Evolutionary conservation across 2,329 filamentous ascomycete species (phyloP).

Genomic region (Ophiostoma montium): DNA sequence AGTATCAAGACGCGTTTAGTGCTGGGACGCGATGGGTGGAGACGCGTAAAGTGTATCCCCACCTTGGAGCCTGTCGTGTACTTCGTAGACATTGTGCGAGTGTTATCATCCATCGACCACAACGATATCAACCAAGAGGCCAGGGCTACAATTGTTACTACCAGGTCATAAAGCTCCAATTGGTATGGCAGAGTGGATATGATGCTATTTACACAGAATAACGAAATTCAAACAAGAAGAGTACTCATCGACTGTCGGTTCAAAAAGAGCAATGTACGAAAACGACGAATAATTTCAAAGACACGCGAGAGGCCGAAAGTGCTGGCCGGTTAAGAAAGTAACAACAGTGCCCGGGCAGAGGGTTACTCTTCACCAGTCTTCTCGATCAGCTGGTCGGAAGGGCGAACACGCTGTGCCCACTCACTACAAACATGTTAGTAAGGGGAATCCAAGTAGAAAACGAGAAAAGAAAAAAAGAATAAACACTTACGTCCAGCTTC

Average conservation of each 20-base stretch:
- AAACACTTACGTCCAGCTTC: conserved; percentile 82
- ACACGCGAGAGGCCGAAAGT: too few species aligned
- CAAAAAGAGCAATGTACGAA: too few species aligned
- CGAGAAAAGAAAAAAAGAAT: not conserved
- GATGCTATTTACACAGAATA: not conserved
- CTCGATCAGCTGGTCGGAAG: conserved; percentile 11
- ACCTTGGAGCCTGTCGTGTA: too few species aligned
- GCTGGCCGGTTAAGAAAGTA: too few species aligned
- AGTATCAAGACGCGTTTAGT: not conserved
- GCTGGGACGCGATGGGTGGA: not conserved
- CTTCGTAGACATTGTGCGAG: too few species aligned
- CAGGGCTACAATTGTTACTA: too few species aligned
- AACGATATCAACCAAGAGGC: not conserved
- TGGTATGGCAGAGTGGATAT: not conserved
- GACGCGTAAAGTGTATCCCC: conserved; percentile 1
- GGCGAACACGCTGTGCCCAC: conserved; percentile 14
- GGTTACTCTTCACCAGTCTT: conserved; percentile 1
- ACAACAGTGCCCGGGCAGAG: too few species aligned
- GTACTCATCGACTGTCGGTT: too few species aligned
- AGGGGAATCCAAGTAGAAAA: not conserved
- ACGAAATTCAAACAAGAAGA: not conserved
- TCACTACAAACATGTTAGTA: conserved; percentile 7
- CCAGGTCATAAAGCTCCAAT: not conserved
- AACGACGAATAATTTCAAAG: too few species aligned
- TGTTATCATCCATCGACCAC: too few species aligned